Base-by-base conservation (phyloP, 257 asterid genomes). In the Nicotiana paniculata region DNA sequence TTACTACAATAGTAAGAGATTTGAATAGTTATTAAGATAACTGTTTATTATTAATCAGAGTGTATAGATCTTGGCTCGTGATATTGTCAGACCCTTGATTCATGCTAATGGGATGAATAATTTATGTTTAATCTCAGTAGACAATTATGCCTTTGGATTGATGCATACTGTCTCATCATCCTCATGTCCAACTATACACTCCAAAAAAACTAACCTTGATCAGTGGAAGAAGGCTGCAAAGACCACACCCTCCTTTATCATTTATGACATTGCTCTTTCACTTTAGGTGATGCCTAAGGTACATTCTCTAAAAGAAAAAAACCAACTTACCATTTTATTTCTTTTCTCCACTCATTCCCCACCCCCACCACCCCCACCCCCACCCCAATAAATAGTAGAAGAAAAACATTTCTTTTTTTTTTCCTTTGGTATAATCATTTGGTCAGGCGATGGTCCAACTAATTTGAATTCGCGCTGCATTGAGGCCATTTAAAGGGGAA, bases 61-160 rank as follows among this genome's bases (percentile, higher is more conserved):
- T 51, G 63, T 77, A 17, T 63, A 78, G 79, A 81, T 75, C 76
- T 77, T 28, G 82, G 61, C 67, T 86, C 81, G 81, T 86, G 86
- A 67, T 21, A 30, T n/a, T 77, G 83, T 81, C 81, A 77, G 84
- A 77, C 55, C 30, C 57, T 64, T 9, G 67, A 54, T 72, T 51
- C 65, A 55, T 70, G 68, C 69, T 46, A 64, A 80, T 80, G 24
- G 58, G 62, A 54, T 68, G 30, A 80, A 65, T 46, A 51, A 43
- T 80, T 68, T 63, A 33, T 26, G 79, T 48, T 48, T 74, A 75
- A 4, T 75, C 80, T 13, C 16, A 51, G 17, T 51, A 75, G 80
- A 75, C 63, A 75, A 51, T 51, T 16, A 75, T 75, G 80, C 80
- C 80, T 75, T 28, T 75, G 80, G 80, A 75, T 75, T 75, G 63